phyloP scores from a whole-genome alignment of 306 rosid genomes.

The Rubus idaeus region DNA sequence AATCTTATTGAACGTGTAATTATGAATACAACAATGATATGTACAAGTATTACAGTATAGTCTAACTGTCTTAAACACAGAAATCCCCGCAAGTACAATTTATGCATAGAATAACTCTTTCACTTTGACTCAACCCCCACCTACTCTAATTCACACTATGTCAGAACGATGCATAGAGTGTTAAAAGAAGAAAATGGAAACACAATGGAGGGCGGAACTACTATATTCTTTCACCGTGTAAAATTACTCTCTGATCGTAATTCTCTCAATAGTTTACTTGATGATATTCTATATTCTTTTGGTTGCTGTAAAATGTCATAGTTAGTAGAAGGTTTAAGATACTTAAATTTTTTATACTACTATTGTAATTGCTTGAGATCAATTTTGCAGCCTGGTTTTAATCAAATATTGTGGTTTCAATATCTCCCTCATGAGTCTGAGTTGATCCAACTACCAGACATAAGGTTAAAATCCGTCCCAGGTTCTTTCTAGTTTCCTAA shows the following conservation, averaged over 20 bases:
- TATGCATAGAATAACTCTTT: neutral
- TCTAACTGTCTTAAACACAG: neutral
- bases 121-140: too few relatives aligned
- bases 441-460: constrained; percentile 66
- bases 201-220: neutral
- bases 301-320: neutral
- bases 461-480: constrained; percentile 49
- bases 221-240: neutral
- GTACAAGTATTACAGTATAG: too few relatives aligned
- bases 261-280: neutral
- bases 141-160: too few relatives aligned
- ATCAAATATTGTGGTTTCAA: constrained; percentile 94
- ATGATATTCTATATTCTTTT: neutral
- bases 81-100: neutral
- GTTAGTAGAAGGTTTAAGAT: neutral
- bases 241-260: neutral
- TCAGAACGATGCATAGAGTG: too few relatives aligned
- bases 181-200: neutral
- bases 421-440: constrained; percentile 88
- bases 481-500: neutral
- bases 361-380: constrained; percentile 8
- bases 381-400: constrained; percentile 73
- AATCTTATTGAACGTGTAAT: neutral
- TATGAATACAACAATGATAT: neutral
- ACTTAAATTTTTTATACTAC: neutral